Evolutionary conservation across 2,329 filamentous ascomycete genomes (phyloP).

Genomic region (Volutella citrinella): DNA sequence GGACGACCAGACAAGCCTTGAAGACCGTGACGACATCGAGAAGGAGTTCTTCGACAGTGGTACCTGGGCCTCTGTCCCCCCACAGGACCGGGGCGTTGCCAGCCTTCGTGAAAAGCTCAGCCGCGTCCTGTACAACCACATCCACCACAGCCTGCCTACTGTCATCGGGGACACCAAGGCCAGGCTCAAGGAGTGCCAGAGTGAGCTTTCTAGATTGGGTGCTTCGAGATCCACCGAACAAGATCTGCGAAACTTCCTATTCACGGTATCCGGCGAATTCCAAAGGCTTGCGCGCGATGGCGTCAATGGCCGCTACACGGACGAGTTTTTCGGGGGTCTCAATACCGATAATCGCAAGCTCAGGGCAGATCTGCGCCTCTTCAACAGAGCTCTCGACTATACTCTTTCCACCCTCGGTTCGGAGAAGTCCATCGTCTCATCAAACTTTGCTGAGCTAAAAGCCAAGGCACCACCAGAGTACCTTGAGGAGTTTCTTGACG

Average conservation of each 20-base stretch:
- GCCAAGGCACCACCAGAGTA: constrained; percentile 17
- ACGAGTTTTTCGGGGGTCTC: constrained; percentile 35
- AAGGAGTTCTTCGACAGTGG: constrained; percentile 14
- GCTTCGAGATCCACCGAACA: constrained; percentile 12
- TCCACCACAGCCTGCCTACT: constrained; percentile 28
- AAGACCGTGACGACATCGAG: constrained; percentile 13
- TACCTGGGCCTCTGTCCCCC: constrained; percentile 13
- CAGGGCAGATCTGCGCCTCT: constrained; percentile 28
- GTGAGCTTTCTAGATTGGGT: constrained; percentile 36
- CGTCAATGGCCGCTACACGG: constrained; percentile 27
- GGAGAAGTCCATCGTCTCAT: constrained; percentile 11
- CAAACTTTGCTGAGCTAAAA: background rate
- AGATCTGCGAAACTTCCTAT: constrained; percentile 32
- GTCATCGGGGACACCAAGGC: constrained; percentile 28
- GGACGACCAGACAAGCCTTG: constrained; percentile 9
- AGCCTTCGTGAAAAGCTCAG: constrained; percentile 24
- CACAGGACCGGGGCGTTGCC: constrained; percentile 18
- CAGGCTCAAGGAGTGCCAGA: constrained; percentile 19
- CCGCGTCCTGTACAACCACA: constrained; percentile 26
- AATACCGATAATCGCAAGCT: constrained; percentile 21
- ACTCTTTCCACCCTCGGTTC: constrained; percentile 24
- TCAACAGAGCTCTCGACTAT: constrained; percentile 29
- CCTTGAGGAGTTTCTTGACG: constrained; percentile 27
- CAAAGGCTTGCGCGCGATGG: constrained; percentile 28
- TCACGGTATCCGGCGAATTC: constrained; percentile 35